Conservation (phyloP, 345 rosid species). For the Brassica rapa region DNA sequence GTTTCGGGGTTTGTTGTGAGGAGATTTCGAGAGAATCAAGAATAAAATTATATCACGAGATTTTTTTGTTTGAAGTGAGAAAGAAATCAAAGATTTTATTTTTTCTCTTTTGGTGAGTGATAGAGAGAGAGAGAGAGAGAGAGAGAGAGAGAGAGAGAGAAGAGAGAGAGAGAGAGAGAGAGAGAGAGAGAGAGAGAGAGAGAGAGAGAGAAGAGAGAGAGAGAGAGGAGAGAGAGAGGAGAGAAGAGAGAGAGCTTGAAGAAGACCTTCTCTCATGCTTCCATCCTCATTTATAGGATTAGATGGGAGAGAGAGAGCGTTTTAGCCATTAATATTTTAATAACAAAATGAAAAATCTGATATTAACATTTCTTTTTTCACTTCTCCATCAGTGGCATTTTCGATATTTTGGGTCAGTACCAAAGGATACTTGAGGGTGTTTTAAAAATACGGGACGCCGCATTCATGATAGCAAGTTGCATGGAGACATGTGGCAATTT, state of each 20-base stretch:
- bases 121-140: conserved; percentile 7
- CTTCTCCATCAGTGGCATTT: conserved; percentile 26
- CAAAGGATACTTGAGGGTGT: neutral
- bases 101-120: conserved; percentile 1
- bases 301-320: neutral
- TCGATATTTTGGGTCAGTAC: neutral
- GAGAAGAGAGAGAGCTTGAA: neutral
- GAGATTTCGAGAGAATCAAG: conserved; percentile 22
- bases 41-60: conserved; percentile 7
- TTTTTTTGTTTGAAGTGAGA: neutral
- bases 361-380: conserved; percentile 12
- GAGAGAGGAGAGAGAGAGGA: no score
- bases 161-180: no score
- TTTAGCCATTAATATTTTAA: conserved; percentile 18
- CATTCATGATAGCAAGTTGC: conserved; percentile 39
- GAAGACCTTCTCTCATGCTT: conserved; percentile 27
- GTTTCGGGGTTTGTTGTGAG: conserved; percentile 29
- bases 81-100: neutral
- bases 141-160: no score
- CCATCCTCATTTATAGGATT: conserved; percentile 40
- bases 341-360: neutral
- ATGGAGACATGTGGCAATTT: conserved; percentile 43
- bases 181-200: no score
- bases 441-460: conserved; percentile 44
- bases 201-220: no score